Base-by-base conservation (phyloP, 163 green algal genomes). In the Volvox carteri region DNA sequence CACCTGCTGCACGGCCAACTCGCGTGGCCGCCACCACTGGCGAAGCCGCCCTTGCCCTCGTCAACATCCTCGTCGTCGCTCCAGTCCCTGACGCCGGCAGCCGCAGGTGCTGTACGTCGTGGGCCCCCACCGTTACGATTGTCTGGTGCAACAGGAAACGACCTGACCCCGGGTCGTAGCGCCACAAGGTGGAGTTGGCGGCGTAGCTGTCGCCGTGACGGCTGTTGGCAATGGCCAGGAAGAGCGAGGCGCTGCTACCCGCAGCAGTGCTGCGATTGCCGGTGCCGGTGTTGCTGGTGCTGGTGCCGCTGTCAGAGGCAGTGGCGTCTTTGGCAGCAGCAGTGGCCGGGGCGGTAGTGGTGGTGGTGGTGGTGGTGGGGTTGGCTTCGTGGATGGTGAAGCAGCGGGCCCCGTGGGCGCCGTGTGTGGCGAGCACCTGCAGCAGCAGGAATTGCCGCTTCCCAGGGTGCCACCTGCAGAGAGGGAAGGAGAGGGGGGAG, bases 341-440 rank as follows among this genome's bases (percentile, higher is more conserved):
- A n/a, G n/a, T 11, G 21, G 48, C 74, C 12, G 6, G 44, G 16
- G 44, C 77, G 18, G 74, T 28, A 48, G 39, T 33, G 30, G 73
- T 30, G n/a, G 44, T 48, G 74, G 46, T 30, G 46, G 50, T 70
- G 48, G 50, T 0, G 46, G n/a, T 11, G 21, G 48, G 28, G 4
- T n/a, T 35, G 1, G 8, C 14, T 30, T 78, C 30, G 30, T 33
- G 30, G 42, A 78, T 21, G 7, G 62, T 33, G 65, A 87, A 87
- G 80, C 80, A 87, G 19, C 62, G 44, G n/a, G 56, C 80, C n/a
- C 80, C 80, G 65, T 87, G 80, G 19, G 80, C 80, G 18, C 80
- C 80, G 44, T 52, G 28, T 0, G 80, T 87, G 62, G 62, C 62
- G 0, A 87, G 44, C 21, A 70, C 44, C 41, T 87, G 80, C 37